A percentile compares a stretch with the other conserved stretches of the same genome.
These are phyloP conservation scores for Candolleomyces eurysporus DNA, from an alignment of 768 basidiomycete genomes.

Conservation along the genomic window DNA sequence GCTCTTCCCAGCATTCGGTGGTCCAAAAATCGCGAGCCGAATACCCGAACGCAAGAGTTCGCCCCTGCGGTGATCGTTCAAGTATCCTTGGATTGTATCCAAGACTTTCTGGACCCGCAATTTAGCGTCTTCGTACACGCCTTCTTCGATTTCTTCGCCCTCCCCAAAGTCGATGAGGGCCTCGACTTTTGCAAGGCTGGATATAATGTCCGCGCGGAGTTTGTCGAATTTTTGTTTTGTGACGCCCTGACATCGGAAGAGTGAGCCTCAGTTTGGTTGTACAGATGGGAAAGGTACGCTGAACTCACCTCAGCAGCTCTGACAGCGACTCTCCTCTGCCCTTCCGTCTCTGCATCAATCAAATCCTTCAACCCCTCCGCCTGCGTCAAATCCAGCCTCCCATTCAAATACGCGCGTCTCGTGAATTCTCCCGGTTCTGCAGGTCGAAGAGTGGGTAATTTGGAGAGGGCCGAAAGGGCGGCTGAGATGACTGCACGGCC, in stretches of 20 bases:
- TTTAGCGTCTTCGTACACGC: constrained; percentile 70
- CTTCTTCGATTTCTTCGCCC: constrained; percentile 86
- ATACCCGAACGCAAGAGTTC: constrained; percentile 84
- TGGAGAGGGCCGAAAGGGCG: constrained; percentile 61
- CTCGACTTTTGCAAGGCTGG: constrained; percentile 76
- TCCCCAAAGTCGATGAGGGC: constrained; percentile 94
- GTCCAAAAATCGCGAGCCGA: constrained; percentile 84
- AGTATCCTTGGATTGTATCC: constrained; percentile 48
- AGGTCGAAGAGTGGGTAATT: constrained; percentile 63
- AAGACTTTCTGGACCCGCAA: constrained; percentile 48
- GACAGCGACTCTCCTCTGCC: constrained; percentile 72
- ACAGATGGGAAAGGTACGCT: background rate
- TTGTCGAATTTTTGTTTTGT: constrained; percentile 58
- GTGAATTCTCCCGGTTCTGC: constrained; percentile 92
- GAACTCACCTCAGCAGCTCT: constrained; percentile 62
- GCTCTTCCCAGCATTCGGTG: constrained; percentile 94
- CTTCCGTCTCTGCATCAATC: constrained; percentile 86
- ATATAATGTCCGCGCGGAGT: constrained; percentile 64
- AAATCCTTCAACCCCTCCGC: constrained; percentile 87
- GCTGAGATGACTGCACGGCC: constrained; percentile 77
- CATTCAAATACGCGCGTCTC: constrained; percentile 75
- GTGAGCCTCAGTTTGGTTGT: background rate
- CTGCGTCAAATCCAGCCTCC: constrained; percentile 83
- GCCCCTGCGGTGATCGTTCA: constrained; percentile 72
- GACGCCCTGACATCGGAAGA: constrained; percentile 48